A percentile compares a stretch with the other conserved stretches of the same genome.
Conservation (phyloP, 495 filamentous ascomycete species). For the Geoglossum glabrum region DNA sequence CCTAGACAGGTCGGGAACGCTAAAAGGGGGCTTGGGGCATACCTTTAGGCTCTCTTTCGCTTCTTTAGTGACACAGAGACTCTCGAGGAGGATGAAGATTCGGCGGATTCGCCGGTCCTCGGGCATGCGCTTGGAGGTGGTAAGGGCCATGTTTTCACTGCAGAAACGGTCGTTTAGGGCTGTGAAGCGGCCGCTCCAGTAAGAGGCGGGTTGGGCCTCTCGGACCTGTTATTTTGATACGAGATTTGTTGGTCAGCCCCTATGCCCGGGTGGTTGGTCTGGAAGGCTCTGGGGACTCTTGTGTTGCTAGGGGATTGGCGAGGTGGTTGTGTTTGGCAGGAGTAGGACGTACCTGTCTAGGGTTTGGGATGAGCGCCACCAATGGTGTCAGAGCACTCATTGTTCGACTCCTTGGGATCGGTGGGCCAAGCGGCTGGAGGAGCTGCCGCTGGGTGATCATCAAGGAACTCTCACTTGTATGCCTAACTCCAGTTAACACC, state of each 20-base stretch:
- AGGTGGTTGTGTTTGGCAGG: not conserved
- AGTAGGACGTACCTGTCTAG: not conserved
- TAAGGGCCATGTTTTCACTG: not conserved
- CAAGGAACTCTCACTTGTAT: not conserved
- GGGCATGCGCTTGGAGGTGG: not conserved
- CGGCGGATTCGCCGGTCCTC: conserved; percentile 3
- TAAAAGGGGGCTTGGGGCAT: not conserved
- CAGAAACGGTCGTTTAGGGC: conserved; percentile 1
- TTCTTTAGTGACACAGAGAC: conserved; percentile 1
- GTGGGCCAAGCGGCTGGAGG: not conserved
- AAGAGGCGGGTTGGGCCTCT: not conserved
- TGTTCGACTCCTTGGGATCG: not conserved
- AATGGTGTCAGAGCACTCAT: not conserved
- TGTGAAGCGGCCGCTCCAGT: conserved; percentile 6
- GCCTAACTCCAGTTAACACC: not conserved
- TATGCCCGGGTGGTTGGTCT: not conserved
- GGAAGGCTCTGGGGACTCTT: not conserved
- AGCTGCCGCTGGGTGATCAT: not conserved
- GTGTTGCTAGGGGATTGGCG: not conserved
- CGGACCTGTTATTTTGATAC: not conserved
- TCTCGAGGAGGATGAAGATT: conserved; percentile 3
- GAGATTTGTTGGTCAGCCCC: not conserved
- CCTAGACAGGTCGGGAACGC: not conserved
- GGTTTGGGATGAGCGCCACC: not conserved
- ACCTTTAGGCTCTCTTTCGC: conserved; percentile 4